Conservation (phyloP, 352 stramenopile genomes). For the Blastocystis sp. region DNA sequence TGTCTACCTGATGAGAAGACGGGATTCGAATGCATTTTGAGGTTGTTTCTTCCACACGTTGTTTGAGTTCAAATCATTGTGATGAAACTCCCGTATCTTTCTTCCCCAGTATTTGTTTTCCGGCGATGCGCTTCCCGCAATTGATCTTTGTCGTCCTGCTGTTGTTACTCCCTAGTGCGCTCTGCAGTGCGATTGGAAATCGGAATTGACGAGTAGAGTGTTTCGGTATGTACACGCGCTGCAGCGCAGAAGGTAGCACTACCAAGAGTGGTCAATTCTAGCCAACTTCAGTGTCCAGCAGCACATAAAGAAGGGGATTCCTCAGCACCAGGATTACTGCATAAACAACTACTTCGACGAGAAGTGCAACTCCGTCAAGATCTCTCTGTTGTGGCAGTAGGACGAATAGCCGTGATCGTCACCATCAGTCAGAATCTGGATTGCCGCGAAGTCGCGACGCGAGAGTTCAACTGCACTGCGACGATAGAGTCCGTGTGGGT, state of each 20-base stretch:
- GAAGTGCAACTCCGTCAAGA: neutral
- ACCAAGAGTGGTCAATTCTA: neutral
- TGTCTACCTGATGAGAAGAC: constrained; percentile 49
- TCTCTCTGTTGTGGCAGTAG: neutral
- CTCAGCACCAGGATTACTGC: neutral
- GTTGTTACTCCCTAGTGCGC: neutral
- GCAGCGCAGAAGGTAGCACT: neutral
- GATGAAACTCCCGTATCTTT: too few relatives aligned
- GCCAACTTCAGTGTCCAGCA: neutral
- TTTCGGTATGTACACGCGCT: neutral
- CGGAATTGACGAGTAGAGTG: neutral
- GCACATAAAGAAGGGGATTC: neutral
- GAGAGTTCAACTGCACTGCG: neutral
- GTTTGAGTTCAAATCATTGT: too few relatives aligned
- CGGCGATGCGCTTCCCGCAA: too few relatives aligned
- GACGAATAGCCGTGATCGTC: neutral
- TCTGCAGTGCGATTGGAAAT: neutral
- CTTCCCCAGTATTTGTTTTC: too few relatives aligned
- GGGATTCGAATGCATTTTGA: too few relatives aligned
- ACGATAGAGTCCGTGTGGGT: neutral
- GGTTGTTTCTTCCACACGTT: too few relatives aligned
- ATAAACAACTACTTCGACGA: neutral
- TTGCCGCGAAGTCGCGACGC: neutral
- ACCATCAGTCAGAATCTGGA: neutral
- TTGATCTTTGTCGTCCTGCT: too few relatives aligned